These are phyloP conservation scores for Boletus rufocinnamomeus DNA, from an alignment of 768 basidiomycete genomes.

Conservation along the genomic window DNA sequence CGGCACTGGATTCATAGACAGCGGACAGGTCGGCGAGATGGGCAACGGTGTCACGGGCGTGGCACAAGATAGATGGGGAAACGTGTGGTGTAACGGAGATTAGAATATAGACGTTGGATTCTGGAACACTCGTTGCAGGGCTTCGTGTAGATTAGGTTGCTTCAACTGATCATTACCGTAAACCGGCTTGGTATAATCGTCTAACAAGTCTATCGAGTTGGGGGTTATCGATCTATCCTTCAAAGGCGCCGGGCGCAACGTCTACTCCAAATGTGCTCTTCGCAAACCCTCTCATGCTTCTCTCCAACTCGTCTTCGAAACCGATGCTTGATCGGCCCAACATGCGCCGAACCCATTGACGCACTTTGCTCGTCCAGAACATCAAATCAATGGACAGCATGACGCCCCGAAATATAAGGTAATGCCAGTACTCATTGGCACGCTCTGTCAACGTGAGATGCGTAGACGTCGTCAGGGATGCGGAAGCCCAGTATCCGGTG, in stretches of 20 bases:
- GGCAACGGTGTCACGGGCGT: conserved; percentile 53
- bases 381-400: conserved; percentile 70
- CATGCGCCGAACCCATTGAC: conserved; percentile 47
- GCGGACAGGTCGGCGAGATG: conserved; percentile 43
- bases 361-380: conserved; percentile 63
- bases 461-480: conserved; percentile 53
- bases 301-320: conserved; percentile 85
- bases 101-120: conserved; percentile 10
- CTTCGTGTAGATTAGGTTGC: neutral
- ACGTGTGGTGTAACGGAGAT: conserved; percentile 70
- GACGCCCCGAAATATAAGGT: conserved; percentile 62
- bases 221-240: conserved; percentile 36
- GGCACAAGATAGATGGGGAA: conserved; percentile 69
- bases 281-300: conserved; percentile 72
- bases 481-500: conserved; percentile 80
- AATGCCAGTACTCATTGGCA: conserved; percentile 53
- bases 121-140: neutral
- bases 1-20: conserved; percentile 75
- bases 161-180: no score
- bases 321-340: conserved; percentile 46
- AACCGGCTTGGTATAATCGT: neutral
- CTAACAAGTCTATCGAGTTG: neutral
- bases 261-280: conserved; percentile 80
- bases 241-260: conserved; percentile 57
- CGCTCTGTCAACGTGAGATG: conserved; percentile 45